Evolutionary conservation across 1,139 yeast species (phyloP).

Genomic region (Yamadazyma friedrichii): DNA sequence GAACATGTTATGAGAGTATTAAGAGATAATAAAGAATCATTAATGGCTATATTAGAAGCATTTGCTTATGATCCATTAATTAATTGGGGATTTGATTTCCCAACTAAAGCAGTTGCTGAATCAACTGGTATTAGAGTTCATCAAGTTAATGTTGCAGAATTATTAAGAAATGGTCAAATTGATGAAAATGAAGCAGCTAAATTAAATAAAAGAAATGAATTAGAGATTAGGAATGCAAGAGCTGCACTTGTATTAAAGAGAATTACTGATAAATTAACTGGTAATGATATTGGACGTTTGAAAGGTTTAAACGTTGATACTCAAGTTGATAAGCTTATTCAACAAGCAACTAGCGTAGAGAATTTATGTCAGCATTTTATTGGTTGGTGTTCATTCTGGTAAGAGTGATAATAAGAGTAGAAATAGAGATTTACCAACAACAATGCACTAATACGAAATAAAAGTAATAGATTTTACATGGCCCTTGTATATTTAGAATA

Average conservation of each 20-base stretch:
- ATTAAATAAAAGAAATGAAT: slow-evolving; percentile 70
- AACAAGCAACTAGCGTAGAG: slow-evolving; percentile 95
- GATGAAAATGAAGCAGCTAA: slow-evolving; percentile 73
- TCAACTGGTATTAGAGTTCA: slow-evolving; percentile 70
- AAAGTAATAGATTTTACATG: too few relatives aligned
- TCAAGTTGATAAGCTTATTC: slow-evolving; percentile 91
- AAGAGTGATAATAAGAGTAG: background rate
- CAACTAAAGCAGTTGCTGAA: slow-evolving; percentile 73
- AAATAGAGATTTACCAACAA: too few relatives aligned
- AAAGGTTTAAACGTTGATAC: slow-evolving; percentile 76
- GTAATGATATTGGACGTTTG: slow-evolving; percentile 81
- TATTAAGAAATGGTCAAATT: slow-evolving; percentile 70
- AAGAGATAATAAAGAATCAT: slow-evolving; percentile 89
- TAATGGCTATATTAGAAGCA: slow-evolving; percentile 97
- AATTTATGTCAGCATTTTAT: slow-evolving; percentile 94
- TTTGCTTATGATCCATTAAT: slow-evolving; percentile 98
- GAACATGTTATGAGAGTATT: slow-evolving; percentile 96
- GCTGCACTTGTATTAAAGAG: slow-evolving; percentile 88
- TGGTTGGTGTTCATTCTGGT: slow-evolving; percentile 83
- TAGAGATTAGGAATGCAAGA: slow-evolving; percentile 84
- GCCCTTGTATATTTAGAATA: too few relatives aligned
- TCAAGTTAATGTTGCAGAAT: slow-evolving; percentile 63
- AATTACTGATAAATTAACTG: slow-evolving; percentile 88
- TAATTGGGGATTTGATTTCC: slow-evolving; percentile 97
- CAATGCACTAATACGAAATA: too few relatives aligned